Conservation (phyloP, 495 filamentous ascomycete species). For the Penicillium flavigenum region DNA sequence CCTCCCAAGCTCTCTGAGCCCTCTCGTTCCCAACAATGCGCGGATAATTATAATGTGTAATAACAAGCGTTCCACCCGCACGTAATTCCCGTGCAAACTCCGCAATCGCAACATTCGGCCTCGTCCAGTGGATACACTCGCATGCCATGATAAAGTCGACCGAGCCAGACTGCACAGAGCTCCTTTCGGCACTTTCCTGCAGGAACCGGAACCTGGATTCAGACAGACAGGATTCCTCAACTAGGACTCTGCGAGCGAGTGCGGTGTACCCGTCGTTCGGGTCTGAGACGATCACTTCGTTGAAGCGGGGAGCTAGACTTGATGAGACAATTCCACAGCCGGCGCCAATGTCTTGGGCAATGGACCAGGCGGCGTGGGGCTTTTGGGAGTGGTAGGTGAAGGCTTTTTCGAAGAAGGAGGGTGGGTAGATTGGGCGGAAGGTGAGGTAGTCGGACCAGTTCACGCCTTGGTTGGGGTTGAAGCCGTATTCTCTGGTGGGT, state of each 20-base stretch:
- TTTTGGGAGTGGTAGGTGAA: constrained; percentile 9
- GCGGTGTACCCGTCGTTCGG: constrained; percentile 8
- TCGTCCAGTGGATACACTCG: constrained; percentile 11
- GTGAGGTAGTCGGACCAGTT: constrained; percentile 9
- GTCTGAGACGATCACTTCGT: constrained; percentile 8
- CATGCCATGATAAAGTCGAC: constrained; percentile 7
- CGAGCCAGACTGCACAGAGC: background rate
- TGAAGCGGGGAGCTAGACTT: constrained; percentile 5
- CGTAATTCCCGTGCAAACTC: constrained; percentile 4
- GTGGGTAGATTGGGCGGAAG: constrained; percentile 9
- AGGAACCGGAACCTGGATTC: constrained; percentile 3
- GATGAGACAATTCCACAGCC: constrained; percentile 8
- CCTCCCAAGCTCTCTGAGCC: constrained; percentile 5
- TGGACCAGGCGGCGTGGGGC: background rate
- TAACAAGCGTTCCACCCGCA: background rate
- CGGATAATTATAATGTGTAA: constrained; percentile 9
- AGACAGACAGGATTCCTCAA: background rate
- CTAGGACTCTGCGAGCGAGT: constrained; percentile 6
- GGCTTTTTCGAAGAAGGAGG: constrained; percentile 6
- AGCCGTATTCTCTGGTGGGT: background rate
- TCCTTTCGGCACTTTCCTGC: constrained; percentile 4
- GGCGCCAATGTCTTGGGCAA: constrained; percentile 7
- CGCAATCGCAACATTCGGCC: constrained; percentile 3
- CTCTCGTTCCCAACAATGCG: constrained; percentile 7
- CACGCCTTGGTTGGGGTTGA: constrained; percentile 6